These are phyloP conservation scores for Platismatia glauca DNA, from an alignment of 495 filamentous ascomycete genomes.

Conservation along the genomic window DNA sequence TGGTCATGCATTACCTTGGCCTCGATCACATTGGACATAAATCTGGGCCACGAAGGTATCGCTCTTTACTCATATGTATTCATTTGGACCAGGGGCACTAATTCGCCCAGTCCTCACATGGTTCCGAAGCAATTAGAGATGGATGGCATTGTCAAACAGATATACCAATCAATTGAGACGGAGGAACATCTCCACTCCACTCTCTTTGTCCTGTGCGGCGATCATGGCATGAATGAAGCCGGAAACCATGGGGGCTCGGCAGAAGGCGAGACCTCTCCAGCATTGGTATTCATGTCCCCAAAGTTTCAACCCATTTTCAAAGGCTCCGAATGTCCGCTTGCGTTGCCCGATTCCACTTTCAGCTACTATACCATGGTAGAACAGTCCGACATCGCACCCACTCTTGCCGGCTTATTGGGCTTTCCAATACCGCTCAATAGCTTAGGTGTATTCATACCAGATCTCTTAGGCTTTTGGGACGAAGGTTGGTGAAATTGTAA, in stretches of 20 bases:
- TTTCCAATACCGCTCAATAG: slow-evolving; percentile 90
- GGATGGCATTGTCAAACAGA: slow-evolving; percentile 68
- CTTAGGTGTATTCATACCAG: slow-evolving; percentile 75
- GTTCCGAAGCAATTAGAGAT: slow-evolving; percentile 87
- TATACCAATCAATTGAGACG: slow-evolving; percentile 66
- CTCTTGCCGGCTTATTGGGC: slow-evolving; percentile 76
- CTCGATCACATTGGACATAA: slow-evolving; percentile 98
- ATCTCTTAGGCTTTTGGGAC: slow-evolving; percentile 69
- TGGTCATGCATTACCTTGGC: slow-evolving; percentile 92
- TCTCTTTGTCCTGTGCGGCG: slow-evolving; percentile 78
- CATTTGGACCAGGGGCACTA: background rate
- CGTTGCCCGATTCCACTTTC: slow-evolving; percentile 46
- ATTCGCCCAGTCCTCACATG: slow-evolving; percentile 65
- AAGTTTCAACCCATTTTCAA: slow-evolving; percentile 54
- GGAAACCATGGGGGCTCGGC: slow-evolving; percentile 95
- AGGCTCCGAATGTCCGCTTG: slow-evolving; percentile 34
- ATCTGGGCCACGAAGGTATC: slow-evolving; percentile 73
- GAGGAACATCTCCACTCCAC: slow-evolving; percentile 63
- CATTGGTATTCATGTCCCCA: slow-evolving; percentile 85
- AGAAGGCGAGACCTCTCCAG: slow-evolving; percentile 85
- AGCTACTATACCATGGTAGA: slow-evolving; percentile 77
- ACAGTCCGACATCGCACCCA: slow-evolving; percentile 88
- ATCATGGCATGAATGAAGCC: slow-evolving; percentile 98
- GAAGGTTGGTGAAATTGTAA: slow-evolving; percentile 31
- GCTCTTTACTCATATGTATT: background rate